Evolutionary conservation across 768 basidiomycete species (phyloP).

Genomic region (Cystofilobasidium capitatum): DNA sequence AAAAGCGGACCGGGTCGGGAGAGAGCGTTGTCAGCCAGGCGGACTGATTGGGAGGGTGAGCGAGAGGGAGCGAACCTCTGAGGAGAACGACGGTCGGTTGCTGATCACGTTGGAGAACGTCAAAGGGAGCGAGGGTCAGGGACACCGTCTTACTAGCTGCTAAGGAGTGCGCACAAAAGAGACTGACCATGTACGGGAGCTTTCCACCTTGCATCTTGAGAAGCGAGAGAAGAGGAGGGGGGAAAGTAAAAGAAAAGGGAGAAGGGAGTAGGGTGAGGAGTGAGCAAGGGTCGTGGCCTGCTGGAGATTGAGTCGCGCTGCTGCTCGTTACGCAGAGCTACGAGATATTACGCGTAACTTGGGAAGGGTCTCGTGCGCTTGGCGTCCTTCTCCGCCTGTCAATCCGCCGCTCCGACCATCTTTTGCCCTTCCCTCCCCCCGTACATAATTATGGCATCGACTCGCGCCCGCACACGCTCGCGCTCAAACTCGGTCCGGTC

Average conservation of each 20-base stretch:
- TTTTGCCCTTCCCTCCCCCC: background rate
- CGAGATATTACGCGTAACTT: too few species aligned
- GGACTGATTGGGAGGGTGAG: background rate
- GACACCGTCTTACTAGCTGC: too few species aligned
- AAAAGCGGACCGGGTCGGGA: background rate
- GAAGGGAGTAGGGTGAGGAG: background rate
- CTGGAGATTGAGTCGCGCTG: too few species aligned
- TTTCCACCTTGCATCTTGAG: constrained; percentile 17
- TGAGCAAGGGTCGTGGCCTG: background rate
- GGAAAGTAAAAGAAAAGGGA: background rate
- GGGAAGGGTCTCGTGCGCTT: too few species aligned
- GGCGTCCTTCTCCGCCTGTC: too few species aligned
- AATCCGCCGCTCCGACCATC: background rate
- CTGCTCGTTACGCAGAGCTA: too few species aligned
- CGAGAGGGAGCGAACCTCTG: constrained; percentile 39
- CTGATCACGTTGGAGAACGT: constrained; percentile 42
- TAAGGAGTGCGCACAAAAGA: too few species aligned
- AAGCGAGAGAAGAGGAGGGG: background rate
- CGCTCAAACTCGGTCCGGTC: constrained; percentile 2
- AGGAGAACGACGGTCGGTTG: constrained; percentile 97
- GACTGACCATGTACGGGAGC: constrained; percentile 22
- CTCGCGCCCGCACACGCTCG: background rate
- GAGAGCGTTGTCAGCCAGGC: background rate
- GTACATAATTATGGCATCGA: too few species aligned
- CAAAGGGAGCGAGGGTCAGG: too few species aligned